Conservation (phyloP, 73 alveolate species). For the Paramecium sexaurelia region DNA sequence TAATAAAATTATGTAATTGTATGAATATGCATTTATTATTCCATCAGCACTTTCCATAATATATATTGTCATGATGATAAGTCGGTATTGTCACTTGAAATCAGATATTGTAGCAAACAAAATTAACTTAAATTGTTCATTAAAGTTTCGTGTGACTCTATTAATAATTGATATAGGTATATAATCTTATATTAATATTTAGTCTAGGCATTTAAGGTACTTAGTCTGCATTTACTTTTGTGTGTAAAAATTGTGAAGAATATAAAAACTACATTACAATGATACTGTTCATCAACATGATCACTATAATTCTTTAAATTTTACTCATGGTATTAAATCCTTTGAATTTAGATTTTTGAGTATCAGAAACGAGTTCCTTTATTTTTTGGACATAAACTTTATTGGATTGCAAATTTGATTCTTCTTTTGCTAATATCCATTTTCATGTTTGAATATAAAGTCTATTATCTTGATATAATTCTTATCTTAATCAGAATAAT, state of each 20-base stretch:
- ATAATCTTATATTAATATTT: background rate
- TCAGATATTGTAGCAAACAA: background rate
- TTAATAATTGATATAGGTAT: background rate
- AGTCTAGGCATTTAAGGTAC: background rate
- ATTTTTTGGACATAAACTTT: slow-evolving; percentile 21
- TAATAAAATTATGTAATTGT: background rate
- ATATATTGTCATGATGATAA: background rate
- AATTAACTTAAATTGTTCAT: background rate
- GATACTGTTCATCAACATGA: background rate
- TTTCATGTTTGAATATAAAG: background rate
- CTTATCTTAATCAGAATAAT: background rate
- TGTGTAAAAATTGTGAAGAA: background rate
- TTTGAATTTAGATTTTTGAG: background rate
- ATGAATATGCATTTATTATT: background rate
- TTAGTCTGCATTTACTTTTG: background rate
- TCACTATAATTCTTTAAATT: background rate
- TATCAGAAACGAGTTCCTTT: slow-evolving; percentile 2
- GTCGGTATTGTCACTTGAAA: background rate
- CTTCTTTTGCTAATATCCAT: background rate
- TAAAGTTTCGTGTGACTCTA: background rate
- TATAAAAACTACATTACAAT: background rate
- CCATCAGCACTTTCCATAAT: background rate
- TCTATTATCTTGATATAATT: background rate
- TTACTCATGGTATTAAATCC: background rate
- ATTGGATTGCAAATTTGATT: slow-evolving; percentile 30